Base-by-base conservation (phyloP, 2,329 filamentous ascomycete genomes). In the Fusarium annulatum region DNA sequence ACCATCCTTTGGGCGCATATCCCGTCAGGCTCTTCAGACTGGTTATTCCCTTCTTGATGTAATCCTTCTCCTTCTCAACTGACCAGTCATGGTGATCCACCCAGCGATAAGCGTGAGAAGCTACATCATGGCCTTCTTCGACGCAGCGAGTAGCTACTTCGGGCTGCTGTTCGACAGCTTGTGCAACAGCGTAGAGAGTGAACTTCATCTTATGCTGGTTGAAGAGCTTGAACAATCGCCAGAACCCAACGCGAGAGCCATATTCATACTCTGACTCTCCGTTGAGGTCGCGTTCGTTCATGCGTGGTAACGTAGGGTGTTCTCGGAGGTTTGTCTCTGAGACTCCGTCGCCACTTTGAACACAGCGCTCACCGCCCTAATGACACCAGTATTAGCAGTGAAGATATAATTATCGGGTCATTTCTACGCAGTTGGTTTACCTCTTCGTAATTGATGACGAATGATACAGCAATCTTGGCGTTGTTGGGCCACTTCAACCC, bases 201-300 rank as follows among this genome's bases (percentile, higher is more conserved):
- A 67, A 65, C 15, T 45, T 65, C 61, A 65, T 59, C 1, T 64
- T 15, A 1, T 51, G 15, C 8, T 67, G 16, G 3, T 51, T 65
- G 7, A 67, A 67, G 0, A 67, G 38, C 23, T 59, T 67, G 7
- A 67, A 67, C 0, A 65, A 9, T 21, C 64, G 42, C 64, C 51
- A 67, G 23, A 67, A 65, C 0, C 64, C 64, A 6, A 65, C 64
- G 4, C 64, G 38, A 8, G 64, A 67, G 10, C 64, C 64, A 39
- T 67, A 65, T 39, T 67, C 61, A 38, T 67, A 67, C 55, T 65
- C 64, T 18, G 64, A 67, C 28, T 67, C 64, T 2, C 36, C 51
- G 26, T 65, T 67, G 18, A 30, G 30, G 5, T 67, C 64, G 3
- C 64, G 61, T 3, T 65, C 64, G 5, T 65, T 65, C 7, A 58